phyloP scores from a whole-genome alignment of 2,329 filamentous ascomycete genomes.

The Magnaporthales sp. region DNA sequence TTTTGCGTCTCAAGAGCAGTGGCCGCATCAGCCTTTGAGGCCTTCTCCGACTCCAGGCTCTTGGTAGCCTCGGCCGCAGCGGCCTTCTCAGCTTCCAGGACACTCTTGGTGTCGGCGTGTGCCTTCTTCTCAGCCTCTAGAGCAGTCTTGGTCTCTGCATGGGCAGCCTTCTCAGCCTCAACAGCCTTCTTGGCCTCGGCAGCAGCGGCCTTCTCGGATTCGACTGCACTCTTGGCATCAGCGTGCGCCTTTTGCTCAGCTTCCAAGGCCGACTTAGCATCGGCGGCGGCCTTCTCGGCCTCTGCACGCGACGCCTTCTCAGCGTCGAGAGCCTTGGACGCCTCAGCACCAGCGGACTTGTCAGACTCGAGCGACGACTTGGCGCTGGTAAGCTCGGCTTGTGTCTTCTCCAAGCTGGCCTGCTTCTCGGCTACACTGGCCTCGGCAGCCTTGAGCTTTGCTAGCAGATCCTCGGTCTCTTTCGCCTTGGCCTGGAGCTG shows the following conservation, averaged over 20 bases:
- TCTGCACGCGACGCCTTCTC: slow-evolving; percentile 4
- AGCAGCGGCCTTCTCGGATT: not conserved
- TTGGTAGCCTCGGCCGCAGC: not conserved
- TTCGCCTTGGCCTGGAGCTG: slow-evolving; percentile 2
- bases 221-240: not conserved
- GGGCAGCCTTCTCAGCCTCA: slow-evolving; percentile 2
- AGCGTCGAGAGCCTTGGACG: slow-evolving; percentile 3
- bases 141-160: not conserved
- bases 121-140: slow-evolving; percentile 3
- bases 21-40: not conserved
- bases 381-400: slow-evolving; percentile 4
- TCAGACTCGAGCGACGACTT: slow-evolving; percentile 4
- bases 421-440: slow-evolving; percentile 3
- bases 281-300: slow-evolving; percentile 2
- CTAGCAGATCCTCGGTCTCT: slow-evolving; percentile 4
- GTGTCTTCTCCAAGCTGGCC: slow-evolving; percentile 3
- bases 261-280: slow-evolving; percentile 5
- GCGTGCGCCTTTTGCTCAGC: not conserved
- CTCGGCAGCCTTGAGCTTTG: slow-evolving; percentile 5
- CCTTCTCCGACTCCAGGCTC: slow-evolving; percentile 1
- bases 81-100: slow-evolving; percentile 4
- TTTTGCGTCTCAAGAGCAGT: slow-evolving; percentile 4
- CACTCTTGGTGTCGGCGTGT: not conserved
- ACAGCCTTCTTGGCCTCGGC: not conserved
- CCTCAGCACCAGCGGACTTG: not conserved